A percentile compares a stretch with the other conserved stretches of the same genome.
phyloP scores from a whole-genome alignment of 768 basidiomycete species.

The Termitomyces sp. region DNA sequence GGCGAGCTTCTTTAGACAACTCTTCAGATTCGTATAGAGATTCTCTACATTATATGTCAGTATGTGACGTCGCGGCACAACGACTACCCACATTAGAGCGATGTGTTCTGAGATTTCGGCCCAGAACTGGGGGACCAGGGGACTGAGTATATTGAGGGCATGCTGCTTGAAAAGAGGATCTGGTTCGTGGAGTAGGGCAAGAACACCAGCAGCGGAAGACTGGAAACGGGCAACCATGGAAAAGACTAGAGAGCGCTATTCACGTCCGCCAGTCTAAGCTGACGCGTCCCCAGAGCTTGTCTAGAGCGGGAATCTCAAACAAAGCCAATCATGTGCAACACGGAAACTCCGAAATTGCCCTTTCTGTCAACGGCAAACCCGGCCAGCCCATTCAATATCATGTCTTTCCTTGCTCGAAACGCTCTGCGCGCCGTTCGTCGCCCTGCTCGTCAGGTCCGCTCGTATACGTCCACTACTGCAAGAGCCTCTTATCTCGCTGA shows the following conservation, averaged over 20 bases:
- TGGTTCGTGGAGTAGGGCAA: conserved; percentile 88
- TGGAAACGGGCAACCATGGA: conserved; percentile 69
- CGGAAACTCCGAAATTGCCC: conserved; percentile 35
- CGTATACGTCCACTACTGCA: conserved; percentile 36
- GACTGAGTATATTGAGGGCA: conserved; percentile 80
- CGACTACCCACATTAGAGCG: conserved; percentile 68
- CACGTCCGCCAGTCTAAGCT: conserved; percentile 27
- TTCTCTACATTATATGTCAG: conserved; percentile 55
- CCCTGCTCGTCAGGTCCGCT: conserved; percentile 35
- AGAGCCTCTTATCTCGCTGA: conserved; percentile 44
- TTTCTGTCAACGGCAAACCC: conserved; percentile 9
- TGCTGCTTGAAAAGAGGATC: conserved; percentile 86
- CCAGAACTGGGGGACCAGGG: conserved; percentile 94
- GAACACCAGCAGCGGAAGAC: conserved; percentile 84
- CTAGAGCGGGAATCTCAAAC: conserved; percentile 23
- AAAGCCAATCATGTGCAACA: conserved; percentile 24
- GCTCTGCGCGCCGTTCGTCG: conserved; percentile 47
- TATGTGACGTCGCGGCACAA: conserved; percentile 7
- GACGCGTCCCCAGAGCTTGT: conserved; percentile 37
- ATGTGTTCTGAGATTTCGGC: conserved; percentile 97
- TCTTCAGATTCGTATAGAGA: conserved; percentile 82
- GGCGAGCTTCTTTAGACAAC: conserved; percentile 68
- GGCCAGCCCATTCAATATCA: conserved; percentile 17
- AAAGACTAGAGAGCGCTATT: conserved; percentile 14
- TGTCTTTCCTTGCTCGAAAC: conserved; percentile 50